Evolutionary conservation across 352 stramenopile species (phyloP).

Genomic region (Phytophthora sojae): DNA sequence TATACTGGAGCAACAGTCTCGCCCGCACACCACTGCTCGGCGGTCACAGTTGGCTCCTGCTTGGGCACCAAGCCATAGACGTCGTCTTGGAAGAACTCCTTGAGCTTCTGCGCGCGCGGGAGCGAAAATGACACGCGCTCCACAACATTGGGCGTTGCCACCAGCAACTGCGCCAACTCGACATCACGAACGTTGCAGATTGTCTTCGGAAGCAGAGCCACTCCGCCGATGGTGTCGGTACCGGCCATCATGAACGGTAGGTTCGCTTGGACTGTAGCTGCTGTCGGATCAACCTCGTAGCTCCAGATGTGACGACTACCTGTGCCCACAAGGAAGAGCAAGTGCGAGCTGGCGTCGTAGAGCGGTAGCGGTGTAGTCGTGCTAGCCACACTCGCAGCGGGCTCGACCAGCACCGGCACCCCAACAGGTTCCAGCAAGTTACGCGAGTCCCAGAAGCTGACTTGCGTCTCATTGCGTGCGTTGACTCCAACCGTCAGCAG

Average conservation of each 20-base stretch:
- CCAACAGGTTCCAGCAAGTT: slow-evolving; percentile 74
- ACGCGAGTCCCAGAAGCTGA: slow-evolving; percentile 78
- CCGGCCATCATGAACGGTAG: slow-evolving; percentile 67
- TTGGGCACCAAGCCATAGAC: slow-evolving; percentile 58
- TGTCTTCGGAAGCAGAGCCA: slow-evolving; percentile 67
- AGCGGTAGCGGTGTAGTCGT: slow-evolving; percentile 64
- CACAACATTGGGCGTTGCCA: slow-evolving; percentile 61
- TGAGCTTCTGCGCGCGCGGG: slow-evolving; percentile 69
- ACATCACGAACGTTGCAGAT: slow-evolving; percentile 73
- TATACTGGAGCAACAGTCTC: slow-evolving; percentile 46
- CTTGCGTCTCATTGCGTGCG: slow-evolving; percentile 67
- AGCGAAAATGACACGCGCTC: slow-evolving; percentile 74
- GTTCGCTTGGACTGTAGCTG: slow-evolving; percentile 59
- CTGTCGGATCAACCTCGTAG: slow-evolving; percentile 64
- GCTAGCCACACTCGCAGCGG: slow-evolving; percentile 42
- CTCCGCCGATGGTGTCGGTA: slow-evolving; percentile 58
- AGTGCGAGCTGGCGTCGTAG: slow-evolving; percentile 70
- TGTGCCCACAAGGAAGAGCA: slow-evolving; percentile 75
- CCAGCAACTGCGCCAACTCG: slow-evolving; percentile 70
- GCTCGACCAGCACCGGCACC: slow-evolving; percentile 38
- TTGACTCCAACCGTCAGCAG: slow-evolving; percentile 70
- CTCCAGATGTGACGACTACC: slow-evolving; percentile 79
- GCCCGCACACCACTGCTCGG: slow-evolving; percentile 66
- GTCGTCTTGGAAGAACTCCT: slow-evolving; percentile 86
- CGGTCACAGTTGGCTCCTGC: slow-evolving; percentile 39